Percentiles rank a stretch among this genome's conserved stretches.
Conservation (phyloP, 148 eudicot species). For the Diospyros lotus region DNA sequence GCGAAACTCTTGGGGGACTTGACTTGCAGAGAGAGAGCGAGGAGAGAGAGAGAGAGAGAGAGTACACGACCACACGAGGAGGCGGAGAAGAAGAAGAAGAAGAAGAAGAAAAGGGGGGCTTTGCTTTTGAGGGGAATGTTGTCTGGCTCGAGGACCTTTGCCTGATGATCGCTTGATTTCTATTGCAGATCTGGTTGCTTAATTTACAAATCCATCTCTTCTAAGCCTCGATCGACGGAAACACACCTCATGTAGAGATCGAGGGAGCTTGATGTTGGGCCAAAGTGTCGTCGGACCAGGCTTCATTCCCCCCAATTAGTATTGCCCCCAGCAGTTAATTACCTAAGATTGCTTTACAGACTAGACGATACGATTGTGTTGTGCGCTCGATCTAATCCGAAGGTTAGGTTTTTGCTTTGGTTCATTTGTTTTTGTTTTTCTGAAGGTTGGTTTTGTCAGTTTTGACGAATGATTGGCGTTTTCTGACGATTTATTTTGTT, state of each 20-base stretch:
- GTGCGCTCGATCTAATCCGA: conserved; percentile 2
- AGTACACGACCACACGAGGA: neutral
- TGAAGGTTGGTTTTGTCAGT: neutral
- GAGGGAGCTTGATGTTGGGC: too few relatives aligned
- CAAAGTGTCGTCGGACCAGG: conserved; percentile 54
- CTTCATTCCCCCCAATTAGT: conserved; percentile 59
- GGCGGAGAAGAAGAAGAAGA: neutral
- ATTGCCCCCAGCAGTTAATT: neutral
- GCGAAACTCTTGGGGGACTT: conserved; percentile 38
- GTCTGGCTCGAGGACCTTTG: conserved; percentile 75
- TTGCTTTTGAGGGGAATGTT: conserved; percentile 70
- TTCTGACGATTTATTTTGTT: neutral
- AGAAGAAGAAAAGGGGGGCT: conserved; percentile 17
- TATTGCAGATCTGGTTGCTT: neutral
- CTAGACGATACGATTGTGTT: neutral
- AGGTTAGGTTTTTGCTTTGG: neutral
- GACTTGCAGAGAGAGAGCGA: neutral
- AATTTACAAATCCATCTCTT: neutral
- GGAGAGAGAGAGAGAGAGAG: conserved; percentile 8
- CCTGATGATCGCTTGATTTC: neutral
- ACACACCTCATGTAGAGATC: neutral
- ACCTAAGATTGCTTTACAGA: too few relatives aligned
- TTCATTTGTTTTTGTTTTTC: neutral
- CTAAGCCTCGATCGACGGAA: neutral
- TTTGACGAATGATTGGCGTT: neutral